phyloP scores from a whole-genome alignment of 1,284 basidiomycete genomes.

The Boletus semigastroideus region DNA sequence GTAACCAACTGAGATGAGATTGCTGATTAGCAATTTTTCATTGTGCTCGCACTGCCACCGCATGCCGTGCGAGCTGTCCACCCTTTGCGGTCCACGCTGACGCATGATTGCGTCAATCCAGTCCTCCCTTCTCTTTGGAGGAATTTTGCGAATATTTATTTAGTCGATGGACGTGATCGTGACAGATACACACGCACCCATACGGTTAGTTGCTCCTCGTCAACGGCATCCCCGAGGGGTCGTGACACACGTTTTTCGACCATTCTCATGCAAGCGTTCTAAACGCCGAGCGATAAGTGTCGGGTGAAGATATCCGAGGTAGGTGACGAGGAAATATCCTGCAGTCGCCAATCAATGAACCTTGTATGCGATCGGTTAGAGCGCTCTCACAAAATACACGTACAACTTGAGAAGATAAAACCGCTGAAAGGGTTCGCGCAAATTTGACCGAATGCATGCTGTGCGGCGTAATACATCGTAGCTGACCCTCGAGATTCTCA shows the following conservation, averaged over 20 bases:
- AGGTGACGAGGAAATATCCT: slow-evolving; percentile 15
- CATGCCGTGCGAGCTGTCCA: slow-evolving; percentile 52
- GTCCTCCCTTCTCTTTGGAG: slow-evolving; percentile 38
- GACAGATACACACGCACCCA: slow-evolving; percentile 6
- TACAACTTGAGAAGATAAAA: slow-evolving; percentile 4
- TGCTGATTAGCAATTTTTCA: slow-evolving; percentile 28
- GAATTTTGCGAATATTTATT: neutral
- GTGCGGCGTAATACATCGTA: slow-evolving; percentile 9
- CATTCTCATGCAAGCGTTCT: slow-evolving; percentile 7
- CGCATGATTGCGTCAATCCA: slow-evolving; percentile 49
- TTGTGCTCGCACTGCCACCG: slow-evolving; percentile 41
- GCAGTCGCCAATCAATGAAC: slow-evolving; percentile 17
- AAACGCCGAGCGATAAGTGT: neutral
- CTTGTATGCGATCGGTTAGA: slow-evolving; percentile 6
- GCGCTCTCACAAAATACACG: slow-evolving; percentile 12
- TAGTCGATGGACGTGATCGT: neutral
- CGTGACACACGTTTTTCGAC: slow-evolving; percentile 11
- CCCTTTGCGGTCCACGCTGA: slow-evolving; percentile 28
- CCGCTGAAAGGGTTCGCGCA: slow-evolving; percentile 29
- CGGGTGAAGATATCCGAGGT: neutral
- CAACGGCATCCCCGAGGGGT: slow-evolving; percentile 15
- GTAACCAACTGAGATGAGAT: slow-evolving; percentile 30
- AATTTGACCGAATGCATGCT: slow-evolving; percentile 9
- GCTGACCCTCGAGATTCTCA: slow-evolving; percentile 11
- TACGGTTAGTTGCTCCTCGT: slow-evolving; percentile 4